phyloP scores from a whole-genome alignment of 257 asterid genomes.

The Przewalskia tangutica region DNA sequence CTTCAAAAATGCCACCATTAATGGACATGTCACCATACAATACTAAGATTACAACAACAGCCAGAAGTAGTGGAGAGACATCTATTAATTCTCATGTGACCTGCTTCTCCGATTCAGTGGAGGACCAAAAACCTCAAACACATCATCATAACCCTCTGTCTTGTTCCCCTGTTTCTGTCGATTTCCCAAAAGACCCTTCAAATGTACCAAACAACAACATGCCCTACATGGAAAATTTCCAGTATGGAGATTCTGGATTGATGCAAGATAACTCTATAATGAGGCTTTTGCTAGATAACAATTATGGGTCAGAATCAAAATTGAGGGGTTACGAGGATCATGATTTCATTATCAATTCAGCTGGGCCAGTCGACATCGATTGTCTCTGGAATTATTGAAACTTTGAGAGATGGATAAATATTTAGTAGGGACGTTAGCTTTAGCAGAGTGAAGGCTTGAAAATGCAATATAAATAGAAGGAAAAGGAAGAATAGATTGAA shows the following conservation, averaged over 20 bases:
- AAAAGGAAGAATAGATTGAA: not conserved
- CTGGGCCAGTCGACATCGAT: constrained; percentile 27
- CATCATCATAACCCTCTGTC: constrained; percentile 14
- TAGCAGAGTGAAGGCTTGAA: not conserved
- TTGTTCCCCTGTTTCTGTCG: constrained; percentile 20
- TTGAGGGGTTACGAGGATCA: constrained; percentile 15
- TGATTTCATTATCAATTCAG: constrained; percentile 12
- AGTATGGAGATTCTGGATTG: constrained; percentile 1
- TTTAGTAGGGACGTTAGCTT: not conserved
- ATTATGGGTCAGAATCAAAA: not conserved
- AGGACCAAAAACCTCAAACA: constrained; percentile 20
- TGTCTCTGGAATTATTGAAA: constrained; percentile 29
- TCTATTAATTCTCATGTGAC: constrained; percentile 24
- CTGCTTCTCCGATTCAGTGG: constrained; percentile 46
- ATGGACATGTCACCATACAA: constrained; percentile 40
- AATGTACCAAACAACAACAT: not conserved
- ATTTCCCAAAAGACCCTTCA: constrained; percentile 14
- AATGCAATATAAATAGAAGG: not conserved
- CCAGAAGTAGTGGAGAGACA: constrained; percentile 12
- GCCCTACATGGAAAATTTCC: not conserved
- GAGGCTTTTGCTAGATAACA: constrained; percentile 7
- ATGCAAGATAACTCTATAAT: not conserved
- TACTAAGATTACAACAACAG: constrained; percentile 3
- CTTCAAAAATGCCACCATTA: constrained; percentile 35
- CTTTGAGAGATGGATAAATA: not conserved